A percentile compares a stretch with the other conserved stretches of the same genome.
phyloP scores from a whole-genome alignment of 176 grass and related monocot genomes.

The Rhipidocladum racemiflorum region DNA sequence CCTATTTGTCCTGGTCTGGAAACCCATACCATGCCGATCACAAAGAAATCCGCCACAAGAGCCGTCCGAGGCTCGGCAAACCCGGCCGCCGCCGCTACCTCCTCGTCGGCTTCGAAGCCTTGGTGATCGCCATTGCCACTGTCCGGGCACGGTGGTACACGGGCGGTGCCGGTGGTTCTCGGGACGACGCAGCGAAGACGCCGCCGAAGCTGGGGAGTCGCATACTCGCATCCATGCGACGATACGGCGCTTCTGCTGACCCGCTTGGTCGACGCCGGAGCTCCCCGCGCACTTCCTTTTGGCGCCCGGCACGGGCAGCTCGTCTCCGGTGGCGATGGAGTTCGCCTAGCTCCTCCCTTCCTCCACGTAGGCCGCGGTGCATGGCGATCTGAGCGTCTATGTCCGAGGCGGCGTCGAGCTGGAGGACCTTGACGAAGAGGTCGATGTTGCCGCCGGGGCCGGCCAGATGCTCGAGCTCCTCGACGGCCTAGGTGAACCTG shows the following conservation, averaged over 20 bases:
- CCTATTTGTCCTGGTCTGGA: too few species aligned
- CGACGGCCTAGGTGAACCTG: constrained; percentile 24
- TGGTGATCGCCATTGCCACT: constrained; percentile 17
- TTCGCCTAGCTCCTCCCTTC: not conserved
- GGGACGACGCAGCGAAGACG: not conserved
- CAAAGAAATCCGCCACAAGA: not conserved
- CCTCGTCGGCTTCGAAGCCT: not conserved
- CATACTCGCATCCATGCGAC: not conserved
- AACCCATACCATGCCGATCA: not conserved
- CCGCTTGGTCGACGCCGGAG: not conserved
- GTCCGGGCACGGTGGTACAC: not conserved
- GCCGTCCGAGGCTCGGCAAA: not conserved
- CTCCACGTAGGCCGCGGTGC: not conserved
- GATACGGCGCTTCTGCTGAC: not conserved
- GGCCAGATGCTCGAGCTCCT: constrained; percentile 16
- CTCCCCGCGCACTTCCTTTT: constrained; percentile 19
- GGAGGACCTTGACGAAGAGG: constrained; percentile 21
- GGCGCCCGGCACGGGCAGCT: not conserved
- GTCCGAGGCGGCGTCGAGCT: not conserved
- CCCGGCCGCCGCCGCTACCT: not conserved
- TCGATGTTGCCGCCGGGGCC: constrained; percentile 19
- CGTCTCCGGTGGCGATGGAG: not conserved
- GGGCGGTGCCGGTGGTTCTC: not conserved
- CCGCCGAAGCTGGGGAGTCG: not conserved
- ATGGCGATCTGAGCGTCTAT: not conserved